A percentile compares a stretch with the other conserved stretches of the same genome.
phyloP scores from a whole-genome alignment of 2,329 filamentous ascomycete genomes.

The Aspergillus aculeatus region DNA sequence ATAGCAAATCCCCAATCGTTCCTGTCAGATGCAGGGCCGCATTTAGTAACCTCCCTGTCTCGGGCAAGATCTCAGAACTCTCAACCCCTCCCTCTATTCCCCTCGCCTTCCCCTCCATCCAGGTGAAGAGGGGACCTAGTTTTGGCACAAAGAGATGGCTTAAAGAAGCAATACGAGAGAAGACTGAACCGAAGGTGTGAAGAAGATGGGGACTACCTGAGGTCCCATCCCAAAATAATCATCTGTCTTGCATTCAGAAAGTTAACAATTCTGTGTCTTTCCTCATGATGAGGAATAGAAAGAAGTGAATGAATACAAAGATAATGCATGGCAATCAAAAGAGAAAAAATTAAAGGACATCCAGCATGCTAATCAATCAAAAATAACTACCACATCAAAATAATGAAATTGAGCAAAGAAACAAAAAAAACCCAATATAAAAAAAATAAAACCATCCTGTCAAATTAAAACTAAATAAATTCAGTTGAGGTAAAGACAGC shows the following conservation, averaged over 20 bases:
- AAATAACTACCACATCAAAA: constrained; percentile 12
- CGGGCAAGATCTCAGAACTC: not conserved
- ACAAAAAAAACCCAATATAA: constrained; percentile 1
- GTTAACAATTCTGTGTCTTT: not conserved
- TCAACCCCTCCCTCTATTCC: not conserved
- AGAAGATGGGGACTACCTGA: not conserved
- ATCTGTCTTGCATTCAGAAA: not conserved
- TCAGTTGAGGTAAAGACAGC: not conserved
- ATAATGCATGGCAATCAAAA: not conserved
- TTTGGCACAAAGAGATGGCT: constrained; percentile 4
- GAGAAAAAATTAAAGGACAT: constrained; percentile 15
- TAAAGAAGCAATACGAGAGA: not conserved
- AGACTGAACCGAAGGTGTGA: not conserved
- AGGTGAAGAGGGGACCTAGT: not conserved
- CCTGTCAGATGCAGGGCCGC: constrained; percentile 3
- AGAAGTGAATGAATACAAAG: constrained; percentile 3
- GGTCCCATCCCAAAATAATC: not conserved
- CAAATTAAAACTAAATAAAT: not conserved
- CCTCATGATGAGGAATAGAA: not conserved
- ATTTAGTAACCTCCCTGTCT: constrained; percentile 4
- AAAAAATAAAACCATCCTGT: constrained; percentile 5
- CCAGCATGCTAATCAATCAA: constrained; percentile 12
- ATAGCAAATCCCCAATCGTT: constrained; percentile 1
- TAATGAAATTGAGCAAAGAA: constrained; percentile 11
- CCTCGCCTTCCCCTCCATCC: not conserved